Evolutionary conservation across 805 yeast genomes (phyloP), one percentile per base, ranked within the genome.

Genomic region (Maudiozyma turicensis): DNA sequence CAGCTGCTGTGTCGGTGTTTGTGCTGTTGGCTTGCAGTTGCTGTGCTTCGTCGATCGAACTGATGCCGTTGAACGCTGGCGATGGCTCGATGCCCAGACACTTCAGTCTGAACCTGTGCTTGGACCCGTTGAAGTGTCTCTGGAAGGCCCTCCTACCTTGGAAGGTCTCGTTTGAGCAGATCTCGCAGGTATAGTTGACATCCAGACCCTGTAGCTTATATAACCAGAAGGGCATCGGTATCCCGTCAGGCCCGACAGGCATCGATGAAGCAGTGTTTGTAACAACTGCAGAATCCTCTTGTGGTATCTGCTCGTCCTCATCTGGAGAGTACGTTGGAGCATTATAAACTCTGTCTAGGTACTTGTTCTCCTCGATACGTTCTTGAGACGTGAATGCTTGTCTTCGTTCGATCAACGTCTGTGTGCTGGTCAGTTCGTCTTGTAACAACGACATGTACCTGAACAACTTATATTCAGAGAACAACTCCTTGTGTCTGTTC

Each of bases 211-310:
- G 89, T 43, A 90, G 70, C 64, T 90, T 93, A 72, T 80, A 90
- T 31, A 93, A 71, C 99, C 99, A 93, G 48, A 74, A 80, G 1
- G 99, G 99, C 31, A 93, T 87, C 0, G 97, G 97, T 40, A 75
- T 76, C 0, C 97, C 97, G 65, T 90, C 97, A 15, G 86, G 76
- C 0, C 95, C 98, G 0, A 86, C 47, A 0, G 96, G 95, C 48
- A 86, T 64, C 8, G 49, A 49, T 11, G 44, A 6, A 50, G 38
- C 8, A 47, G 6, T 29, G 10, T 37, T 15, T 42, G 13, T 32
- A 14, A 3, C 14, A 33, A 40, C 33, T 11, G 28, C 66, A 20
- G 59, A 57, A 1, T 53, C 54, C 4, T 50, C 58, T 8, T 53
- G 54, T 3, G 52, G 58, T 20, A 53, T 58, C 0, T 58, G 65